Percentiles rank a stretch among this genome's conserved stretches.
phyloP scores from a whole-genome alignment of 768 basidiomycete species.

The Suillus subluteus region DNA sequence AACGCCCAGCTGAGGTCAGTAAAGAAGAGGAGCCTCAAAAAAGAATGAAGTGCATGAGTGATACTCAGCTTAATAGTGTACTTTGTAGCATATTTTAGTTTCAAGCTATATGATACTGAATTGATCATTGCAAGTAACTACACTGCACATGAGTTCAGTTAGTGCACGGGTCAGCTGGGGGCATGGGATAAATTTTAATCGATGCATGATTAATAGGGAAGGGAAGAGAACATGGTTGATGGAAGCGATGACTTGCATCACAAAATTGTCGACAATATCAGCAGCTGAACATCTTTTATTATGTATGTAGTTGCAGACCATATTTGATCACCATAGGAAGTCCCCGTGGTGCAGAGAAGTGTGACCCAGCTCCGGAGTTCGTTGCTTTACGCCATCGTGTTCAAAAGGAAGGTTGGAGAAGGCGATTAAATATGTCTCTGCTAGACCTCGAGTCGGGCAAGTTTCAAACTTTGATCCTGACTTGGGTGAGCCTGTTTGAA shows the following conservation, averaged over 20 bases:
- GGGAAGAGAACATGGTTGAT: constrained; percentile 22
- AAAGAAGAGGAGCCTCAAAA: constrained; percentile 15
- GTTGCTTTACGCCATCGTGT: constrained; percentile 76
- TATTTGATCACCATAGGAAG: constrained; percentile 93
- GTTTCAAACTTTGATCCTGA: constrained; percentile 86
- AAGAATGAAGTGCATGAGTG: constrained; percentile 18
- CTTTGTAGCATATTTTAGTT: constrained; percentile 57
- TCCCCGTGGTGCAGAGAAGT: constrained; percentile 97
- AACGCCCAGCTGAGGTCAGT: constrained; percentile 19
- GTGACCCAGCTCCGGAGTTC: constrained; percentile 77
- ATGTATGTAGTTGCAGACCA: constrained; percentile 83
- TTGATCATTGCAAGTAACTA: no score
- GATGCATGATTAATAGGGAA: no score
- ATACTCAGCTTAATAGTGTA: constrained; percentile 42
- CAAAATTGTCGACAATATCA: constrained; percentile 47
- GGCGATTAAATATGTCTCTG: constrained; percentile 71
- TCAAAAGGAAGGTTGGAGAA: constrained; percentile 84
- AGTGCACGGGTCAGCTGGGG: constrained; percentile 18
- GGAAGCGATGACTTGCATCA: constrained; percentile 48
- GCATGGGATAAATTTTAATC: constrained; percentile 25
- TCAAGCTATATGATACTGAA: no score
- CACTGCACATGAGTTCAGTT: no score
- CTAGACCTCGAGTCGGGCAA: constrained; percentile 83
- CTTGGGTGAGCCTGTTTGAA: constrained; percentile 56
- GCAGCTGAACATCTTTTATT: constrained; percentile 32